Percentiles rank a stretch among this genome's conserved stretches.
Evolutionary conservation across 1,139 yeast species (phyloP).

Genomic region (Blastobotrys persicus): DNA sequence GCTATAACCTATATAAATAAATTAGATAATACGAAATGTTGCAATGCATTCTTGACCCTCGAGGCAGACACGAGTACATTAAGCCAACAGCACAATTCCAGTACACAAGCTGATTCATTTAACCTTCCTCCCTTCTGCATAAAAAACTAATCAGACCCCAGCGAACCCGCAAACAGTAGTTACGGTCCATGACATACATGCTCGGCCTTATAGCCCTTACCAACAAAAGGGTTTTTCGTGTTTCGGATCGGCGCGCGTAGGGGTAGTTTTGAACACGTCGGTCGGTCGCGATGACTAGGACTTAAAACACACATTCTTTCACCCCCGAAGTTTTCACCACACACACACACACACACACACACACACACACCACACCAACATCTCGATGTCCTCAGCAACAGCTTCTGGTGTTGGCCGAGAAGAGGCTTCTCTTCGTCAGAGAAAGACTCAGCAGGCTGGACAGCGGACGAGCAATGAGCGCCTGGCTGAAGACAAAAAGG

Average conservation of each 20-base stretch:
- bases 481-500: constrained; percentile 3
- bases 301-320: not conserved
- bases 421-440: constrained; percentile 15
- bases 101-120: no score
- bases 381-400: constrained; percentile 20
- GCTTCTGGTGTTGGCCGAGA: constrained; percentile 23
- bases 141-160: not conserved
- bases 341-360: not conserved
- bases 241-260: not conserved
- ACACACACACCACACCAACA: not conserved
- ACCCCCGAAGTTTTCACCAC: not conserved
- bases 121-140: not conserved
- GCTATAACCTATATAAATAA: no score
- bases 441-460: not conserved
- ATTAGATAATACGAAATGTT: no score
- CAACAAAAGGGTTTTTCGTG: not conserved
- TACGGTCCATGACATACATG: not conserved
- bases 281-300: not conserved
- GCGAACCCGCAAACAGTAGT: not conserved
- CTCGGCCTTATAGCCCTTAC: not conserved
- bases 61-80: no score
- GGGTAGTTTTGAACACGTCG: not conserved
- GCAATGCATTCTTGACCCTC: no score
- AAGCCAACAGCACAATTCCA: no score
- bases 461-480: not conserved